phyloP scores from a whole-genome alignment of 306 rosid genomes.

The Cucurbita moschata region DNA sequence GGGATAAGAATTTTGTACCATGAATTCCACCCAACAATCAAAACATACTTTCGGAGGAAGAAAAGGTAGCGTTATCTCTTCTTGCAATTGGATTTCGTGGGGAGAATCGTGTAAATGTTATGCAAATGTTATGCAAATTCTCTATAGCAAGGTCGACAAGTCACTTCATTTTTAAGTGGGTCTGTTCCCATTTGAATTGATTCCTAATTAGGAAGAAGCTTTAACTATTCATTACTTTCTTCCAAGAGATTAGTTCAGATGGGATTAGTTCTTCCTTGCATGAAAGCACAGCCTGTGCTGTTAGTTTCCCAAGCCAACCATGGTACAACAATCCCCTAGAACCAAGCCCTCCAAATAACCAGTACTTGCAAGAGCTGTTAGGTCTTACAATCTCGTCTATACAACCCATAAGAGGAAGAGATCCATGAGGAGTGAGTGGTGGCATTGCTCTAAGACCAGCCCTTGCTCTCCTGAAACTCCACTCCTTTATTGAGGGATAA shows the following conservation, averaged over 20 bases:
- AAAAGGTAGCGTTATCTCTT: background rate
- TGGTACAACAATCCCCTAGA: conserved; percentile 87
- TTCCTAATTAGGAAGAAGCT: background rate
- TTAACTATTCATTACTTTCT: conserved; percentile 12
- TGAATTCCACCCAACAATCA: background rate
- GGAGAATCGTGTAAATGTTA: background rate
- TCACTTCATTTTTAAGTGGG: background rate
- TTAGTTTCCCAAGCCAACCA: conserved; percentile 77
- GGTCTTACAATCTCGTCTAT: conserved; percentile 38
- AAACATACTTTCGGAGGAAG: background rate
- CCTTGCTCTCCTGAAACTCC: conserved; percentile 55
- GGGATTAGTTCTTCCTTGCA: conserved; percentile 54
- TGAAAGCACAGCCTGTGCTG: conserved; percentile 60
- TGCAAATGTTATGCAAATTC: background rate
- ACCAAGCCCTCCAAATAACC: conserved; percentile 91
- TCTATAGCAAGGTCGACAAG: background rate
- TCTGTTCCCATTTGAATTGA: background rate
- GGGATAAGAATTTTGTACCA: background rate
- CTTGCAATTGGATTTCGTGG: background rate
- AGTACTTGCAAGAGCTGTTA: conserved; percentile 34
- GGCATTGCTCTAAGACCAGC: conserved; percentile 99
- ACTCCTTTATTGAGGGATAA: conserved; percentile 55
- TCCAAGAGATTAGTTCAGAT: conserved; percentile 68
- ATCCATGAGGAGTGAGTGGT: conserved; percentile 62
- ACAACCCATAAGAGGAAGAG: conserved; percentile 83